Base-by-base conservation (phyloP, 768 basidiomycete species). In the Rhizopogon vulgaris region DNA sequence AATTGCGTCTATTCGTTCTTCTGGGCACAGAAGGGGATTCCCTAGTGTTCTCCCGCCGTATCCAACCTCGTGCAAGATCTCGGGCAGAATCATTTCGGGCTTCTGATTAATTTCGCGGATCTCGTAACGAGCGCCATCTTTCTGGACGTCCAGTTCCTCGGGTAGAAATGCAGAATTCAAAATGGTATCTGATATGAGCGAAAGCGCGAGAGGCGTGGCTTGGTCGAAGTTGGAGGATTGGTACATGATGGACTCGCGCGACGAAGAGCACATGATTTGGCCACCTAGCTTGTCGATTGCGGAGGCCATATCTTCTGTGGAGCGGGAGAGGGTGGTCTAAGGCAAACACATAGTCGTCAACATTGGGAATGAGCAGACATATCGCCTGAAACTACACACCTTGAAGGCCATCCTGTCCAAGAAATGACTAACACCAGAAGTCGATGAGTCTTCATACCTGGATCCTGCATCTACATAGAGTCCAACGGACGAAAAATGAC, bases 391-490 rank as follows among this genome's bases (percentile, higher is more conserved):
- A 42, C 3, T 45, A 63, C 68, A 37, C 54, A 94, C 94, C 81
- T 97, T 97, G 78, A 95, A 98, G 1, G 95, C 95, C 82, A 98
- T 84, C 61, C 94, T 78, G 61, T 98, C 94, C 32, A 97, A 66
- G 63, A 98, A 88, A 78, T 98, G 93, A 55, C 89, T 90, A 6
- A 85, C 87, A 0, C 96, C 96, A 7, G 80, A 81, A 0, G 78
- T 86, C 15, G 77, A 69, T 17, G 78, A 69, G 10, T 78, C 82
- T 66, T 98, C 96, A 75, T 90, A 94, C 12, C 96, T 78, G 27
- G 90, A 84, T 24, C 96, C 96, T 2, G 91, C 94, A 66, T 97
- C 94, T 59, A 98, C 78, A 61, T 93, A 97, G 38, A 98, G 79
- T 3, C 95, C 96, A 1, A 95, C 79, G 0, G 93, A 87, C 34